Evolutionary conservation across 768 basidiomycete species (phyloP).

Genomic region (Pseudohyphozyma bogoriensis): DNA sequence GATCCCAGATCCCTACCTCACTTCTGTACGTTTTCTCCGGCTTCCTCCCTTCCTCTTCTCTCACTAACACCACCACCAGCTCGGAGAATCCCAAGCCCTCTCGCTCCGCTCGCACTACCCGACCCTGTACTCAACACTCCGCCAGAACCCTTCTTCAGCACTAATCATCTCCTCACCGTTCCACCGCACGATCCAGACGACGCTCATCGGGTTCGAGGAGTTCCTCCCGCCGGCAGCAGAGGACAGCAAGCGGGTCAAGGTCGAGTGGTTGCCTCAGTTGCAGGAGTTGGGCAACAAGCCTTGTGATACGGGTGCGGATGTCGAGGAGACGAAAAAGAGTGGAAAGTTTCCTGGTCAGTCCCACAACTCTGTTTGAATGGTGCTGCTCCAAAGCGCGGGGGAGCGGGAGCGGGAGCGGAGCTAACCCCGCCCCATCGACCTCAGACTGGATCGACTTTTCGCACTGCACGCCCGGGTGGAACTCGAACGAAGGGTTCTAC

Average conservation of each 20-base stretch:
- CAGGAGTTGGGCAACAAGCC: slow-evolving; percentile 21
- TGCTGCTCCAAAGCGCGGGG: too few relatives aligned
- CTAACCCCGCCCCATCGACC: not conserved
- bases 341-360: not conserved
- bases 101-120: slow-evolving; percentile 14
- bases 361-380: not conserved
- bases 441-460: slow-evolving; percentile 22
- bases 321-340: slow-evolving; percentile 6
- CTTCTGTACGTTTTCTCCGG: not conserved
- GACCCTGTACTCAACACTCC: slow-evolving; percentile 12
- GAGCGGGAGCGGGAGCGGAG: too few relatives aligned
- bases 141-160: slow-evolving; percentile 6
- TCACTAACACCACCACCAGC: not conserved
- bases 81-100: not conserved
- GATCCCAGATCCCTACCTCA: not conserved
- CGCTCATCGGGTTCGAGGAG: slow-evolving; percentile 12
- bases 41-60: slow-evolving; percentile 40
- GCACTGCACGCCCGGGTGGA: slow-evolving; percentile 9
- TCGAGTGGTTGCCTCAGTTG: slow-evolving; percentile 10
- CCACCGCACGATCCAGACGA: slow-evolving; percentile 24
- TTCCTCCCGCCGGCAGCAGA: slow-evolving; percentile 4
- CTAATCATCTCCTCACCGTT: slow-evolving; percentile 25
- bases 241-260: not conserved
- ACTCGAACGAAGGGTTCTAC: slow-evolving; percentile 16
- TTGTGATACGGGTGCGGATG: slow-evolving; percentile 15